Evolutionary conservation across 2,329 filamentous ascomycete species (phyloP).

Genomic region (Spiromastix sp.): DNA sequence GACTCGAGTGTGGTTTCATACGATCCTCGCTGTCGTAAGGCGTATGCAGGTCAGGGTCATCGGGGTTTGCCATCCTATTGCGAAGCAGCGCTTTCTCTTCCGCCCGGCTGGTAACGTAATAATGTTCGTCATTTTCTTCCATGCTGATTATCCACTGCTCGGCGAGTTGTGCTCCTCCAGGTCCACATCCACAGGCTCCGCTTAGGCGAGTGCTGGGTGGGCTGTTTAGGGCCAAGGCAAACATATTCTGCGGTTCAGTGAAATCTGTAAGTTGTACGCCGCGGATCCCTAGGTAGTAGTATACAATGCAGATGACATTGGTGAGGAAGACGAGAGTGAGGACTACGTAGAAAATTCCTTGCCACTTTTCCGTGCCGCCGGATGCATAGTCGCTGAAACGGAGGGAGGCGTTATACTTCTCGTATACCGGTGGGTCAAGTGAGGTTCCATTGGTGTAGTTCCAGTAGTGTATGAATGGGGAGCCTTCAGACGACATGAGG

Average conservation of each 20-base stretch:
- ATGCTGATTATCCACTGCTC: slow-evolving; percentile 36
- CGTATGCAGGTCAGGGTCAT: slow-evolving; percentile 14
- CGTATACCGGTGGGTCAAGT: slow-evolving; percentile 38
- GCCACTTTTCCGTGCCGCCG: slow-evolving; percentile 50
- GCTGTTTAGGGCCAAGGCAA: slow-evolving; percentile 59
- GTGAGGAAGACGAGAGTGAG: slow-evolving; percentile 56
- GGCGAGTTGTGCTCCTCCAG: slow-evolving; percentile 39
- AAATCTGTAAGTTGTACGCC: slow-evolving; percentile 63
- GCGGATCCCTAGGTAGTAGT: slow-evolving; percentile 46
- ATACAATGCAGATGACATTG: slow-evolving; percentile 55
- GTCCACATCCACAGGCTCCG: slow-evolving; percentile 48
- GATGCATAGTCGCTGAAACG: slow-evolving; percentile 61
- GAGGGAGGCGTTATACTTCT: slow-evolving; percentile 47
- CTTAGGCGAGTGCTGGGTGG: slow-evolving; percentile 42
- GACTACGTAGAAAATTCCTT: slow-evolving; percentile 57
- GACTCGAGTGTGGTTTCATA: slow-evolving; percentile 13
- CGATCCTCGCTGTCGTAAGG: slow-evolving; percentile 8
- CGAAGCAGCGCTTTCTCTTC: slow-evolving; percentile 11
- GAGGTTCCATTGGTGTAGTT: slow-evolving; percentile 15
- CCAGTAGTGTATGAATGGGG: slow-evolving; percentile 53
- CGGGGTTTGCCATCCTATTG: slow-evolving; percentile 6
- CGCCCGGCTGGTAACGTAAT: slow-evolving; percentile 35
- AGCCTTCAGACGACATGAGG: slow-evolving; percentile 47
- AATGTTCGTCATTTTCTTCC: slow-evolving; percentile 41
- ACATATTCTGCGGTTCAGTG: slow-evolving; percentile 66